Conservation (phyloP, 192 early-diverging fungal genomes). For the Coemansia sp. region DNA sequence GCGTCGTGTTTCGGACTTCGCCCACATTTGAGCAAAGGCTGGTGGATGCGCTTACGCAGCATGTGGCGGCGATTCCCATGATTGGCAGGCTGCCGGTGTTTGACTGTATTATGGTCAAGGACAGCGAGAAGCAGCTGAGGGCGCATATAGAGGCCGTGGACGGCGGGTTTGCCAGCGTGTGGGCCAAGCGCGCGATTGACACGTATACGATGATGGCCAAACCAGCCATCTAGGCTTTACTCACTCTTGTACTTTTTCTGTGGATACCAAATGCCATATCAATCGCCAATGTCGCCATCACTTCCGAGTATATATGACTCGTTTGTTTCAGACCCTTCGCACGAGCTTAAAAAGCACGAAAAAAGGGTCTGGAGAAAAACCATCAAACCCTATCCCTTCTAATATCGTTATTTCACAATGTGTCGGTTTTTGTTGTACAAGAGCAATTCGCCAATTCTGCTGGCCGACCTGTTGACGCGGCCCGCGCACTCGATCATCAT, state of each 20-base stretch:
- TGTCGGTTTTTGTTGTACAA: conserved; percentile 72
- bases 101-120: conserved; percentile 44
- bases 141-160: neutral
- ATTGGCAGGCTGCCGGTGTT: conserved; percentile 28
- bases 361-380: too few relatives aligned
- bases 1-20: conserved; percentile 22
- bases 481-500: conserved; percentile 79
- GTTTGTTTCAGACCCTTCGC: neutral
- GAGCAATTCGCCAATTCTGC: conserved; percentile 70
- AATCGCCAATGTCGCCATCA: conserved; percentile 2
- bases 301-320: neutral
- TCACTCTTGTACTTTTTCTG: conserved; percentile 4
- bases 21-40: conserved; percentile 27
- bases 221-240: conserved; percentile 7
- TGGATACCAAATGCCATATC: neutral
- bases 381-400: neutral
- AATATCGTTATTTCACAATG: neutral
- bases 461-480: conserved; percentile 71
- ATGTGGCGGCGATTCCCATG: conserved; percentile 11
- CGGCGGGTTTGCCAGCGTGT: conserved; percentile 10
- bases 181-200: conserved; percentile 49
- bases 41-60: conserved; percentile 17
- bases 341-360: neutral
- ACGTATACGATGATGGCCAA: conserved; percentile 25
- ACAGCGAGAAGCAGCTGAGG: conserved; percentile 12